Conservation (phyloP, 371 early-diverging fungal species). For the Fennellomyces sp. region DNA sequence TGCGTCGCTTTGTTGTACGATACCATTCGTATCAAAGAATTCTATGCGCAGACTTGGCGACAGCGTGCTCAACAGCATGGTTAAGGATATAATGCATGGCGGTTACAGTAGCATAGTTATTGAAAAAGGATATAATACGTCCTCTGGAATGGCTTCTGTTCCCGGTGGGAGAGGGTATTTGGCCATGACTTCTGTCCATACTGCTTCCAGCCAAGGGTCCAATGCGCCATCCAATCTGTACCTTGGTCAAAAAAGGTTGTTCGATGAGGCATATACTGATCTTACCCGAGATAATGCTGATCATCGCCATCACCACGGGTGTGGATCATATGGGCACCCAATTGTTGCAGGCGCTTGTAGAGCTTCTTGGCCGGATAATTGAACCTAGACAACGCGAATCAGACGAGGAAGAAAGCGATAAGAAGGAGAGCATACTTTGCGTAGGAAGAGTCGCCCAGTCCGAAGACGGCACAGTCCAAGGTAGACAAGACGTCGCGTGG, state of each 20-base stretch:
- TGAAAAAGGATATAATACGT: constrained; percentile 45
- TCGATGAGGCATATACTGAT: not conserved
- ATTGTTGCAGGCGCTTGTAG: constrained; percentile 81
- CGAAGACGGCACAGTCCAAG: constrained; percentile 86
- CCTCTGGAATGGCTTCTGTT: constrained; percentile 56
- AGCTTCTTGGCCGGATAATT: constrained; percentile 96
- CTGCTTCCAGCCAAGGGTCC: constrained; percentile 78
- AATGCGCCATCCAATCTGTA: constrained; percentile 82
- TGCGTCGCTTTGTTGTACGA: not conserved
- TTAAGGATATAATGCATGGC: constrained; percentile 12
- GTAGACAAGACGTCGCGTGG: constrained; percentile 68
- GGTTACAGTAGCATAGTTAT: not conserved
- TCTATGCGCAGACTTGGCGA: constrained; percentile 42
- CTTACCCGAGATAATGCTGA: constrained; percentile 93
- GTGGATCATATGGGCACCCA: constrained; percentile 84
- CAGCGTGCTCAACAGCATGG: constrained; percentile 15
- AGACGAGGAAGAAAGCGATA: not conserved
- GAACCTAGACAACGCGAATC: constrained; percentile 58
- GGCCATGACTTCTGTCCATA: constrained; percentile 71
- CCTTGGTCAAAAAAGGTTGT: not conserved
- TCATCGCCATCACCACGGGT: constrained; percentile 93
- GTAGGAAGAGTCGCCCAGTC: constrained; percentile 96
- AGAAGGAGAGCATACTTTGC: constrained; percentile 50
- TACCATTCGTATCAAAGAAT: constrained; percentile 14
- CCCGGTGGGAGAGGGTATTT: constrained; percentile 64